Evolutionary conservation across 305 asterid species (phyloP).

Genomic region (Nicotiana rustica): DNA sequence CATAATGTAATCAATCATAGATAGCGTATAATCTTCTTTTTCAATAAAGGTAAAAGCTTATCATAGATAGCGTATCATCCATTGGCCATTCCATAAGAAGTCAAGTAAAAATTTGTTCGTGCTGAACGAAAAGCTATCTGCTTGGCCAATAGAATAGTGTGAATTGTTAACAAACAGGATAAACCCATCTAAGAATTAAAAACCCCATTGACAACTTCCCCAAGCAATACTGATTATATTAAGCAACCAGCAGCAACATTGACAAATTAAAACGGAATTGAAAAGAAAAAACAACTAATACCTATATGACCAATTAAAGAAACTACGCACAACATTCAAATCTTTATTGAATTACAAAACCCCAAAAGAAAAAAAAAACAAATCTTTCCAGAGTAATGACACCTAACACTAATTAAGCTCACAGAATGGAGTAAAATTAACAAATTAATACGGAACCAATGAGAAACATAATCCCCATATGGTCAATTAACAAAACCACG

Average conservation of each 20-base stretch:
- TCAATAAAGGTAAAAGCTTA: no score
- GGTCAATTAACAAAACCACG: neutral
- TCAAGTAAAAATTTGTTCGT: neutral
- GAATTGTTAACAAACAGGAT: neutral
- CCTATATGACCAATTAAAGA: neutral
- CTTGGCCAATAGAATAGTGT: neutral
- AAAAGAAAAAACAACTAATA: neutral
- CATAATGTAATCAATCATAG: neutral
- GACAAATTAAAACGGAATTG: neutral
- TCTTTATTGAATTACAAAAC: neutral
- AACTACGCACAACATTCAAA: conserved; percentile 16
- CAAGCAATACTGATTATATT: neutral
- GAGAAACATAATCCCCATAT: neutral
- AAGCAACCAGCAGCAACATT: conserved; percentile 14
- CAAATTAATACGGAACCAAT: neutral
- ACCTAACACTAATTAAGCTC: conserved; percentile 48
- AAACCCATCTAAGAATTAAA: neutral
- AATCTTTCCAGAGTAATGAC: neutral
- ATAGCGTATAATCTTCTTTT: neutral
- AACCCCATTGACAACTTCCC: no score
- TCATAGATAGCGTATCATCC: neutral
- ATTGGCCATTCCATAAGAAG: conserved; percentile 10
- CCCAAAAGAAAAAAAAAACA: conserved; percentile 3
- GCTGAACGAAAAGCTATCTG: neutral
- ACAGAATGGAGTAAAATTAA: conserved; percentile 21